Conservation (phyloP, 192 early-diverging fungal species). For the Backusella macrospora region DNA sequence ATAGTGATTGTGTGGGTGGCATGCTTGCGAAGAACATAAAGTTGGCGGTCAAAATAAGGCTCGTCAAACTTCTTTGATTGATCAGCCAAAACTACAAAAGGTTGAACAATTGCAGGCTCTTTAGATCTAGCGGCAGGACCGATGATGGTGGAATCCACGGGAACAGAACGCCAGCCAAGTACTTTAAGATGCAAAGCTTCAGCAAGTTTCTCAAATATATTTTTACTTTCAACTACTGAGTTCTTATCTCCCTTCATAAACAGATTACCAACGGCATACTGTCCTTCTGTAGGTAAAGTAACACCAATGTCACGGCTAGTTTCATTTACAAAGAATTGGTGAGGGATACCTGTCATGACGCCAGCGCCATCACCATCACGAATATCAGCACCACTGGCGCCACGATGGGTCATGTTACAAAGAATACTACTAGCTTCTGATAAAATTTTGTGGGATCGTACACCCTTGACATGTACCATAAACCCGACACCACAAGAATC, state of each 20-base stretch:
- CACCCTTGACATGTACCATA: conserved; percentile 93
- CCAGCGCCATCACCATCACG: conserved; percentile 99
- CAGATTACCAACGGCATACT: conserved; percentile 95
- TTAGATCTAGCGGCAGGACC: conserved; percentile 87
- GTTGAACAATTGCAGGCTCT: conserved; percentile 95
- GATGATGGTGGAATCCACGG: conserved; percentile 82
- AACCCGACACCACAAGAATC: conserved; percentile 99
- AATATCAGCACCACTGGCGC: conserved; percentile 92
- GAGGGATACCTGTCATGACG: conserved; percentile 95
- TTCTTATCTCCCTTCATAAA: conserved; percentile 79
- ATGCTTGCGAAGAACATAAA: conserved; percentile 91
- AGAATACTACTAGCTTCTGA: conserved; percentile 89
- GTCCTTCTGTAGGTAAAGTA: conserved; percentile 72
- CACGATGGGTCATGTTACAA: conserved; percentile 99
- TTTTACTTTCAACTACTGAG: conserved; percentile 70
- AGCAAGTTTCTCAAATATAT: conserved; percentile 82
- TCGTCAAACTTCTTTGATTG: conserved; percentile 47
- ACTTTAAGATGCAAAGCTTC: conserved; percentile 71
- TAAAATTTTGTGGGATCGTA: conserved; percentile 81
- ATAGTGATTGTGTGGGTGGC: conserved; percentile 82
- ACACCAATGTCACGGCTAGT: conserved; percentile 62
- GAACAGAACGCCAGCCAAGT: conserved; percentile 90
- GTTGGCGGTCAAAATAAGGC: conserved; percentile 77
- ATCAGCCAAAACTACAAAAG: conserved; percentile 76
- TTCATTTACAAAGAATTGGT: conserved; percentile 79